A percentile compares a stretch with the other conserved stretches of the same genome.
Evolutionary conservation across 75 land plant genomes (phyloP).

Genomic region (Cupressus sempervirens): DNA sequence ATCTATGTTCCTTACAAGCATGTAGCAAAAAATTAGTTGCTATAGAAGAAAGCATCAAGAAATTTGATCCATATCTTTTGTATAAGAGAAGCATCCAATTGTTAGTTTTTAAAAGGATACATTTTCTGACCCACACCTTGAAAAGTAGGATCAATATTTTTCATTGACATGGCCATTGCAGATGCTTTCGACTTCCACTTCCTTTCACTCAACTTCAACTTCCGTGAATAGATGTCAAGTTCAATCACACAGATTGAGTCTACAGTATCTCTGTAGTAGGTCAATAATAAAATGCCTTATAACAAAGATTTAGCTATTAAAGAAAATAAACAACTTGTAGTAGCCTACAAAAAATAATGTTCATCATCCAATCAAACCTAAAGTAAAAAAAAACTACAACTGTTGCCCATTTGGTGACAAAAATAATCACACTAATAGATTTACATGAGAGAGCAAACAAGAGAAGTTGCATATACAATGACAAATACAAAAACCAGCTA

Average conservation of each 20-base stretch:
- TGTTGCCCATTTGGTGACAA: not conserved
- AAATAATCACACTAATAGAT: not conserved
- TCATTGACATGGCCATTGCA: slow-evolving; percentile 50
- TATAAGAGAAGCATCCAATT: not conserved
- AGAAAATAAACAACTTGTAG: not conserved
- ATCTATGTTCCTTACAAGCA: not conserved
- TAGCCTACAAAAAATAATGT: not conserved
- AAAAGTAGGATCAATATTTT: slow-evolving; percentile 78
- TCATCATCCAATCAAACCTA: not conserved
- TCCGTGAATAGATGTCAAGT: not conserved
- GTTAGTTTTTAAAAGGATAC: slow-evolving; percentile 53
- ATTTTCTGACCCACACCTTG: slow-evolving; percentile 78
- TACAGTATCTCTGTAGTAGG: not conserved
- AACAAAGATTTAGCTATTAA: not conserved
- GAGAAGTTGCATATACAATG: not conserved
- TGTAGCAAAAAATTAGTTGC: not conserved
- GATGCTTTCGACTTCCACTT: not conserved
- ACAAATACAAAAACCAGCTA: not conserved
- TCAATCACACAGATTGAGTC: not conserved
- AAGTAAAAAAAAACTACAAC: not conserved
- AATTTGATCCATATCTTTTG: not conserved
- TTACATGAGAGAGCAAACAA: not conserved
- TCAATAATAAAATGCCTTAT: not conserved
- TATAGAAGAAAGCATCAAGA: not conserved
- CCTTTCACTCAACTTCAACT: no score